Conservation (phyloP, 2,329 filamentous ascomycete genomes). For the Colletotrichum liriopes region DNA sequence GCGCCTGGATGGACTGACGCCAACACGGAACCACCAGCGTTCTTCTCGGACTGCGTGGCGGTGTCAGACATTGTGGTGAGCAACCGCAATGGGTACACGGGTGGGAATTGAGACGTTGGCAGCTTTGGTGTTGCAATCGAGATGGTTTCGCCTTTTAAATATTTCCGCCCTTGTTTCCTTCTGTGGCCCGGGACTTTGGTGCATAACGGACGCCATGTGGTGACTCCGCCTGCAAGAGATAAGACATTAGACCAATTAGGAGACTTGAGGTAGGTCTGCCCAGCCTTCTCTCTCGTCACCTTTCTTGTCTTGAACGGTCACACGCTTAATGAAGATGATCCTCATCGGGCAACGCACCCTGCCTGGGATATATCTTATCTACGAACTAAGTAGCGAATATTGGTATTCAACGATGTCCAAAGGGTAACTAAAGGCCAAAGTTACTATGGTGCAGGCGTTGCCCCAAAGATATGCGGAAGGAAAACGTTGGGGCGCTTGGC, state of each 20-base stretch:
- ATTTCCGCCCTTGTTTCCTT: neutral
- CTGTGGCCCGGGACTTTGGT: neutral
- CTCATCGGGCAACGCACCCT: neutral
- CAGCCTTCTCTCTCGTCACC: neutral
- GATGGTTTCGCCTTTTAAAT: neutral
- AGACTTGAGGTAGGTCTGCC: neutral
- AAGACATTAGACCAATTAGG: neutral
- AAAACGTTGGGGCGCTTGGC: neutral
- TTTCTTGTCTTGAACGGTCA: neutral
- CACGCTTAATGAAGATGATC: accelerated
- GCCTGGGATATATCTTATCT: neutral
- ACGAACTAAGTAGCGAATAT: neutral
- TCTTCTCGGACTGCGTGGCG: constrained; percentile 12
- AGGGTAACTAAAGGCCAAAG: neutral
- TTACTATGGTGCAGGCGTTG: neutral
- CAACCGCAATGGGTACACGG: neutral
- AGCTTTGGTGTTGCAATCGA: neutral
- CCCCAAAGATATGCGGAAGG: neutral
- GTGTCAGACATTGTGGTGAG: constrained; percentile 14
- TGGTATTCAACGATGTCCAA: neutral
- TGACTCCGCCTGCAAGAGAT: neutral
- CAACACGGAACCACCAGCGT: neutral
- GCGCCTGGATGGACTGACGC: neutral
- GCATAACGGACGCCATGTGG: neutral
- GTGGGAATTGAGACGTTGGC: too few relatives aligned